A percentile compares a stretch with the other conserved stretches of the same genome.
Evolutionary conservation across 2,329 filamentous ascomycete genomes (phyloP).

Genomic region (Cladophialophora yegresii): DNA sequence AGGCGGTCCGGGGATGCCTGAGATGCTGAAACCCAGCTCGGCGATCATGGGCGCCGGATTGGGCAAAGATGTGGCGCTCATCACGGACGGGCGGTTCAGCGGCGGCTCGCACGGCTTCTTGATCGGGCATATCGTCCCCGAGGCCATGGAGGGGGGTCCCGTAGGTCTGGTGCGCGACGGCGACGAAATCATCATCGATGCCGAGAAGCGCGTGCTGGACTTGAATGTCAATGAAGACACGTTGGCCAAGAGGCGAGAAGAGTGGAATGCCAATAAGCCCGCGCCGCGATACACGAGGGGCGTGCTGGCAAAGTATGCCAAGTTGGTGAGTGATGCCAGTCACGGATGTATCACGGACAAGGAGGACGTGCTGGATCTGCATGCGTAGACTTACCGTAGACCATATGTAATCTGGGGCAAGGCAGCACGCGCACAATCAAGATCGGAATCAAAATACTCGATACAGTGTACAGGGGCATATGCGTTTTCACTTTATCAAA

Average conservation of each 20-base stretch:
- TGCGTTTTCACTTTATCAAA: too few relatives aligned
- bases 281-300: conserved; percentile 61
- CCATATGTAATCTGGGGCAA: too few relatives aligned
- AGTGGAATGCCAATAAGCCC: conserved; percentile 62
- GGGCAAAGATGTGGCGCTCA: conserved; percentile 68
- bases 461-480: too few relatives aligned
- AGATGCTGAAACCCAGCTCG: conserved; percentile 72
- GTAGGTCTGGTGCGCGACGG: conserved; percentile 81
- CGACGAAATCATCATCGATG: conserved; percentile 79
- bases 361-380: conserved; percentile 27
- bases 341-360: conserved; percentile 53
- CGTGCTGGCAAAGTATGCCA: conserved; percentile 71
- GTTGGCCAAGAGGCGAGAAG: conserved; percentile 58
- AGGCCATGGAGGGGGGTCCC: conserved; percentile 81
- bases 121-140: conserved; percentile 84
- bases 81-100: conserved; percentile 75
- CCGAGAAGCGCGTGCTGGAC: conserved; percentile 68
- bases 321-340: conserved; percentile 51
- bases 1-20: conserved; percentile 72
- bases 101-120: conserved; percentile 84
- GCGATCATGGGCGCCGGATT: conserved; percentile 74
- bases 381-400: conserved; percentile 11
- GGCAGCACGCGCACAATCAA: too few relatives aligned
- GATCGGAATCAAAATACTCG: too few relatives aligned
- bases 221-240: conserved; percentile 68